These are phyloP conservation scores for Fraxinus anomala DNA, from an alignment of 257 asterid genomes.

Conservation along the genomic window DNA sequence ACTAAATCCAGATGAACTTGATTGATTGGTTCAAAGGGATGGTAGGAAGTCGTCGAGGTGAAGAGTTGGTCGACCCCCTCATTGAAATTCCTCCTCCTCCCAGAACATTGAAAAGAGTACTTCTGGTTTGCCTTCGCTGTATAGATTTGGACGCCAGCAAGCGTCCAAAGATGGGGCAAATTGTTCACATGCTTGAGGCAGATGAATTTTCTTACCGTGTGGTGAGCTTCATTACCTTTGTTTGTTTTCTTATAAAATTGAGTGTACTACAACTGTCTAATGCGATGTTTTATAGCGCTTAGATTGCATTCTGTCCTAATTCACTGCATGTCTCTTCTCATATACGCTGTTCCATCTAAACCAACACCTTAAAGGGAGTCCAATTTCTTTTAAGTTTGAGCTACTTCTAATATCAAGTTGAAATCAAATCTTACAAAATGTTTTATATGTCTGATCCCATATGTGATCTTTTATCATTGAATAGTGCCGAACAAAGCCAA, in stretches of 20 bases:
- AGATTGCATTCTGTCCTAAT: not conserved
- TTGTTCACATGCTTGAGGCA: slow-evolving; percentile 96
- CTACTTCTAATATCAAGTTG: not conserved
- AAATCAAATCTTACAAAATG: not conserved
- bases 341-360: not conserved
- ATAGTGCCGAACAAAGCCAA: not conserved
- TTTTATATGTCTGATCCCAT: not conserved
- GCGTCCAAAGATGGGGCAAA: slow-evolving; percentile 98
- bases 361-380: not conserved
- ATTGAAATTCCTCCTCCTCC: slow-evolving; percentile 71
- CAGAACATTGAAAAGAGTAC: slow-evolving; percentile 75
- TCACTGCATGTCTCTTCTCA: not conserved
- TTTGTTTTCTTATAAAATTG: not conserved
- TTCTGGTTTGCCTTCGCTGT: slow-evolving; percentile 86
- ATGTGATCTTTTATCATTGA: not conserved
- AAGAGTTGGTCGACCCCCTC: slow-evolving; percentile 78
- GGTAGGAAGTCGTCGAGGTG: slow-evolving; percentile 85
- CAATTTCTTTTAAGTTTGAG: not conserved
- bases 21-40: slow-evolving; percentile 96
- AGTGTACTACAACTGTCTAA: not conserved
- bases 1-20: slow-evolving; percentile 79
- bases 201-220: slow-evolving; percentile 80
- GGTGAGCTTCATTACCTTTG: slow-evolving; percentile 42
- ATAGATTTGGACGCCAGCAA: slow-evolving; percentile 83
- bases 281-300: not conserved